These are phyloP conservation scores for Stygiomarasmius scandens DNA, from an alignment of 1,284 basidiomycete genomes.

Conservation along the genomic window DNA sequence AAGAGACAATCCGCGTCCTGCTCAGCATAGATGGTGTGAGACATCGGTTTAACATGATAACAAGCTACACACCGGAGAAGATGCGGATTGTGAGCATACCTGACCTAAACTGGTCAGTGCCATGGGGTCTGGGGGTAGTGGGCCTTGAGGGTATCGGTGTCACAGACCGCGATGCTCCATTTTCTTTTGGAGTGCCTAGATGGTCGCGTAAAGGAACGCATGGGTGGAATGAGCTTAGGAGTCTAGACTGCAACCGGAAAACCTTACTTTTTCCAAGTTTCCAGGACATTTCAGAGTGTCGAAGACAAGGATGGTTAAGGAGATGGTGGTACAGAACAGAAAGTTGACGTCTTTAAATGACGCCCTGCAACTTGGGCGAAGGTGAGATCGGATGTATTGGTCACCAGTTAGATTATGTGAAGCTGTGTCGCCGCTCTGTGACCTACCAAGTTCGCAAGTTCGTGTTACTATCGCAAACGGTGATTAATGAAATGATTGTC, in stretches of 20 bases:
- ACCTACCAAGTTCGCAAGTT: background rate
- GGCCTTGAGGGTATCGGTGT: conserved; percentile 76
- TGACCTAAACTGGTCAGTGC: conserved; percentile 67
- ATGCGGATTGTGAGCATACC: conserved; percentile 88
- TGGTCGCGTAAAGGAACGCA: conserved; percentile 53
- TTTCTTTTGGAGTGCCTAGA: conserved; percentile 48
- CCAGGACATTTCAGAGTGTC: conserved; percentile 18
- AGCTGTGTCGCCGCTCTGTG: background rate
- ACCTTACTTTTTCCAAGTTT: conserved; percentile 20
- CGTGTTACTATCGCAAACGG: background rate
- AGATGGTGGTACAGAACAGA: conserved; percentile 15
- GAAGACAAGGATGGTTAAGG: background rate
- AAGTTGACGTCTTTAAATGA: background rate
- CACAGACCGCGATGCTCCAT: conserved; percentile 70
- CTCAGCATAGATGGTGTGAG: conserved; percentile 9
- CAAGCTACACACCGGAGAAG: conserved; percentile 68
- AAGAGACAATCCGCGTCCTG: conserved; percentile 76
- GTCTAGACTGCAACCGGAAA: background rate
- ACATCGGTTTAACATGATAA: background rate
- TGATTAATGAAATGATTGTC: background rate
- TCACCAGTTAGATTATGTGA: background rate
- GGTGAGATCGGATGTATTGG: background rate
- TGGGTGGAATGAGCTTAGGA: background rate
- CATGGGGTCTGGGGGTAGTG: conserved; percentile 69
- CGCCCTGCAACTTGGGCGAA: background rate